phyloP scores from a whole-genome alignment of 495 filamentous ascomycete species.

The Podospora pseudopauciseta region DNA sequence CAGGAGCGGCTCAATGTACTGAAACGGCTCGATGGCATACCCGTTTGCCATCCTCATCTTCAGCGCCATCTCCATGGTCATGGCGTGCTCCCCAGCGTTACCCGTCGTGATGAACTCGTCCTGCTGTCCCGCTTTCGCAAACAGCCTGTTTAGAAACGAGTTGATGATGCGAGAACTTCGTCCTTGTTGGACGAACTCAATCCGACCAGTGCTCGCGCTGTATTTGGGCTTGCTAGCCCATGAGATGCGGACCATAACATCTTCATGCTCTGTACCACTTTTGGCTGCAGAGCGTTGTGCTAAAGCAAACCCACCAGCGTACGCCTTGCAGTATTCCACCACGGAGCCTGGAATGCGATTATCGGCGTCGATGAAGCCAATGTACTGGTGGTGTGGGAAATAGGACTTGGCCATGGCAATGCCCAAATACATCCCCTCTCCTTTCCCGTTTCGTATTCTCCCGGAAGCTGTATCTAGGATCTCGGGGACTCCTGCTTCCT shows the following conservation, averaged over 20 bases:
- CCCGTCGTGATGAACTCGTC: slow-evolving; percentile 24
- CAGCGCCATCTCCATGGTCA: slow-evolving; percentile 29
- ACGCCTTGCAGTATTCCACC: slow-evolving; percentile 30
- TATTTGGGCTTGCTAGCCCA: slow-evolving; percentile 34
- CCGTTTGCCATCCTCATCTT: slow-evolving; percentile 29
- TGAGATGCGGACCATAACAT: slow-evolving; percentile 31
- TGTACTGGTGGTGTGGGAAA: slow-evolving; percentile 20
- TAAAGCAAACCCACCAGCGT: slow-evolving; percentile 30
- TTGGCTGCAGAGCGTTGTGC: neutral
- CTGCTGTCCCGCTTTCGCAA: slow-evolving; percentile 6
- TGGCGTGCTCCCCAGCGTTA: slow-evolving; percentile 36
- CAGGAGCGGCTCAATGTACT: slow-evolving; percentile 27
- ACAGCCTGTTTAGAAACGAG: slow-evolving; percentile 27
- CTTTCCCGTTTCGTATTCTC: slow-evolving; percentile 30
- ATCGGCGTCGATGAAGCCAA: slow-evolving; percentile 36
- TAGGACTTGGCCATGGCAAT: slow-evolving; percentile 25
- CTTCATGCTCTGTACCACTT: neutral
- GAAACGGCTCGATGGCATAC: slow-evolving; percentile 36
- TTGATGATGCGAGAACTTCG: slow-evolving; percentile 32
- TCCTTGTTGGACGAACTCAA: slow-evolving; percentile 24
- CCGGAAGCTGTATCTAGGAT: slow-evolving; percentile 9
- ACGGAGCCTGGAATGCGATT: slow-evolving; percentile 22
- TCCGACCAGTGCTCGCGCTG: slow-evolving; percentile 1
- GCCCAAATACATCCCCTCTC: slow-evolving; percentile 35
- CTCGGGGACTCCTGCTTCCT: slow-evolving; percentile 18